phyloP scores from a whole-genome alignment of 2,329 filamentous ascomycete species.

The Lasiodiplodia hormozganensis region DNA sequence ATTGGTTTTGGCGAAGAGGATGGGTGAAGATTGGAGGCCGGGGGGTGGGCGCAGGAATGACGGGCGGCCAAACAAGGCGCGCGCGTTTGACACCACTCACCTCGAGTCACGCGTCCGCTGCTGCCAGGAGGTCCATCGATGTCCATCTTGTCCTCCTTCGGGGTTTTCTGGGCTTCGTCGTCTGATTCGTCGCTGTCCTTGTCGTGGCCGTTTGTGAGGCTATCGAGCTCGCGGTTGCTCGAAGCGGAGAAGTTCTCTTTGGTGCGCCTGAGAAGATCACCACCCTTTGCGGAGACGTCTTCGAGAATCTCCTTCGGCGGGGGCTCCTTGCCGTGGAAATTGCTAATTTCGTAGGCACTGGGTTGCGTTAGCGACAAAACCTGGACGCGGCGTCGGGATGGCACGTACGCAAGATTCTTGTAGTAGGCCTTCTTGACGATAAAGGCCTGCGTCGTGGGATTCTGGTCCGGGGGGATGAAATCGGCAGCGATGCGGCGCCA shows the following conservation, averaged over 20 bases:
- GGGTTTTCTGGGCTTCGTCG: conserved; percentile 53
- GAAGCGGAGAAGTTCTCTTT: conserved; percentile 72
- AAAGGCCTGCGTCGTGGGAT: conserved; percentile 84
- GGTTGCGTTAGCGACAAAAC: not conserved
- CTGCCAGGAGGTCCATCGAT: conserved; percentile 56
- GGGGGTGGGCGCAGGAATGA: not conserved
- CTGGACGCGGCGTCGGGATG: not conserved
- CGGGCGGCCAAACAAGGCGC: not conserved
- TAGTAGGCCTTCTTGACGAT: conserved; percentile 88
- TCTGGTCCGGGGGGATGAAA: conserved; percentile 75
- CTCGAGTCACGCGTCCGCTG: conserved; percentile 45
- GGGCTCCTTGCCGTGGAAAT: conserved; percentile 78
- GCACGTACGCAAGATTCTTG: conserved; percentile 74
- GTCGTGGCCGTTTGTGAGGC: conserved; percentile 61
- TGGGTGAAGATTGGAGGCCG: not conserved
- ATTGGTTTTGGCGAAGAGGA: not conserved
- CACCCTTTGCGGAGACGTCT: conserved; percentile 79
- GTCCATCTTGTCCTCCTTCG: conserved; percentile 59
- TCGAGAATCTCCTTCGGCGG: conserved; percentile 89
- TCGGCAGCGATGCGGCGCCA: conserved; percentile 82
- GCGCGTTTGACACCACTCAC: conserved; percentile 34
- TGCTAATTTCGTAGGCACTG: conserved; percentile 81
- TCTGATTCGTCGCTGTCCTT: conserved; percentile 57
- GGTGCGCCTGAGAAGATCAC: conserved; percentile 78
- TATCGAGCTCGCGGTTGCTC: conserved; percentile 56